Evolutionary conservation across 2,329 filamentous ascomycete genomes (phyloP).

Genomic region (Zymoseptoria tritici): DNA sequence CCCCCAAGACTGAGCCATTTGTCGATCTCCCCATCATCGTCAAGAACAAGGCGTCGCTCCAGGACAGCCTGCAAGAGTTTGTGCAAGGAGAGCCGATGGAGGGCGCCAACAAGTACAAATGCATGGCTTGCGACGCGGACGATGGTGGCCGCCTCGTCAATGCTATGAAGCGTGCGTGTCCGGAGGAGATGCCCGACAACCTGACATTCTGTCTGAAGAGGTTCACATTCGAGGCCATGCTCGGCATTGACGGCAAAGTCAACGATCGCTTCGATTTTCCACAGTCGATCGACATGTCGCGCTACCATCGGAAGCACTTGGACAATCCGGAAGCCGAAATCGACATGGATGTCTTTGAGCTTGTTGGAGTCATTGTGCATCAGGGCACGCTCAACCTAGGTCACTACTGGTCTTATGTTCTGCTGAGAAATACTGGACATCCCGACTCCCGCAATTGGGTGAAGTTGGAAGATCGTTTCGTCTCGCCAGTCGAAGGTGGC

Average conservation of each 20-base stretch:
- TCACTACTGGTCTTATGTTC: constrained; percentile 95
- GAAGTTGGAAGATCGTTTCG: constrained; percentile 89
- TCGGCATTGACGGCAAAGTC: constrained; percentile 76
- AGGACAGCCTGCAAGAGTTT: constrained; percentile 89
- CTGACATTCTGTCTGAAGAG: constrained; percentile 91
- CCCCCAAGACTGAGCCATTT: constrained; percentile 81
- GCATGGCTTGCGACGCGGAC: constrained; percentile 72
- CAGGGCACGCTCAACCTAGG: constrained; percentile 87
- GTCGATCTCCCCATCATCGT: constrained; percentile 95
- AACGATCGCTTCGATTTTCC: constrained; percentile 94
- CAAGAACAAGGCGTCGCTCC: constrained; percentile 75
- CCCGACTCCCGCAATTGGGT: constrained; percentile 61
- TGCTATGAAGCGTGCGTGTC: constrained; percentile 77
- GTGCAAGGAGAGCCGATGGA: constrained; percentile 95
- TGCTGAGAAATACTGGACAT: constrained; percentile 52
- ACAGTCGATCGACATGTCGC: constrained; percentile 71
- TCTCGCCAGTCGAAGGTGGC: constrained; percentile 60
- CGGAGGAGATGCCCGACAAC: constrained; percentile 89
- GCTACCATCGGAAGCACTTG: constrained; percentile 81
- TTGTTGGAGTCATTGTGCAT: constrained; percentile 93
- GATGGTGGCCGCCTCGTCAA: constrained; percentile 57
- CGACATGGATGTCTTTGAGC: constrained; percentile 72
- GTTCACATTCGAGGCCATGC: constrained; percentile 68
- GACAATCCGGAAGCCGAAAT: constrained; percentile 51
- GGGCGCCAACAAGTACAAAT: constrained; percentile 97